Conservation (phyloP, 441 rosid species). For the Francoa sonchifolia region DNA sequence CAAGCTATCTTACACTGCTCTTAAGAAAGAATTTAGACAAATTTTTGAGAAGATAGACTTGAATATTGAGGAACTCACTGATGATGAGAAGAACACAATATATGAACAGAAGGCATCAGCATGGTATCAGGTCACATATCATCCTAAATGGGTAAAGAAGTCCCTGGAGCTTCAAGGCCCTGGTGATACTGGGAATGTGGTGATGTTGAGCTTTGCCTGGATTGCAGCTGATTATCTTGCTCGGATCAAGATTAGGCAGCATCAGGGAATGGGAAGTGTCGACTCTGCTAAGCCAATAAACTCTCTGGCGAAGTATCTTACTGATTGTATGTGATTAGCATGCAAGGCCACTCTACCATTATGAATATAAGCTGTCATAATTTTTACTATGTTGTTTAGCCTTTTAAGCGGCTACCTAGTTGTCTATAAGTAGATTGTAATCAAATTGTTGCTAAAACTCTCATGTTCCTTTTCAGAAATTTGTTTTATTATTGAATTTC, state of each 20-base stretch:
- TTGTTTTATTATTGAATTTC: too few relatives aligned
- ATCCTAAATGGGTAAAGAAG: conserved; percentile 55
- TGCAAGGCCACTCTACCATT: conserved; percentile 84
- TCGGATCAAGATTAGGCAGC: conserved; percentile 49
- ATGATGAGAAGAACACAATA: conserved; percentile 40
- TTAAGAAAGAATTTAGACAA: conserved; percentile 64
- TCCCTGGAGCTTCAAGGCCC: conserved; percentile 34
- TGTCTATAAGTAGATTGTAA: too few relatives aligned
- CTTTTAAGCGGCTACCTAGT: too few relatives aligned
- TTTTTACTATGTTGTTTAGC: background rate
- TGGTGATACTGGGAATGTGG: conserved; percentile 17
- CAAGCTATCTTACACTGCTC: conserved; percentile 45
- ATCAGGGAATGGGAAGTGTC: conserved; percentile 16
- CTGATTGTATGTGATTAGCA: conserved; percentile 41
- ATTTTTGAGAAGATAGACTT: conserved; percentile 36
- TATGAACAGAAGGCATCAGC: conserved; percentile 83
- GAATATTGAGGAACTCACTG: conserved; percentile 31
- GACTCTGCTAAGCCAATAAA: conserved; percentile 50
- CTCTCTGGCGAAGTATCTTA: conserved; percentile 44
- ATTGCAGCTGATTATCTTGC: conserved; percentile 81
- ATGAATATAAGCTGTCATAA: conserved; percentile 1
- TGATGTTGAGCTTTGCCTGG: conserved; percentile 83
- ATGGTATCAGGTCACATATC: conserved; percentile 82
- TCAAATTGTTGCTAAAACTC: too few relatives aligned
- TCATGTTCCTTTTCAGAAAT: too few relatives aligned